These are phyloP conservation scores for Pythium apleroticum DNA, from an alignment of 352 stramenopile genomes.

Conservation along the genomic window DNA sequence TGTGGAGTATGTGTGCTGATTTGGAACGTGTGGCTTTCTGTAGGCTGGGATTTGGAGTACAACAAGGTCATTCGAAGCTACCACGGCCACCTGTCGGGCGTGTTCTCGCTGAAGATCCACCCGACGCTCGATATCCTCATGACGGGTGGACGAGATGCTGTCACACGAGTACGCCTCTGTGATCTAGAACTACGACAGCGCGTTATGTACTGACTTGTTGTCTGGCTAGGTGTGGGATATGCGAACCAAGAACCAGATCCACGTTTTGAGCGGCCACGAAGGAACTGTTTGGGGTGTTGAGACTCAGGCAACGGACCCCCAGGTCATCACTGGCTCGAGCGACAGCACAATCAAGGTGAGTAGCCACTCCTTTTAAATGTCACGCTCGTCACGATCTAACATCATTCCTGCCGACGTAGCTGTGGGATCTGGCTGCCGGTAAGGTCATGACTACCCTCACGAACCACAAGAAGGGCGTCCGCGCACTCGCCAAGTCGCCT, in stretches of 20 bases:
- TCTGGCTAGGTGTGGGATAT: conserved; percentile 96
- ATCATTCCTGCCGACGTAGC: conserved; percentile 26
- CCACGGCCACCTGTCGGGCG: conserved; percentile 98
- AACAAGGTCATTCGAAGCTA: conserved; percentile 99
- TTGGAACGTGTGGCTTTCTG: not conserved
- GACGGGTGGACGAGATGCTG: conserved; percentile 93
- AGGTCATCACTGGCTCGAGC: conserved; percentile 91
- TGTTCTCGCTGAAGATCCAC: conserved; percentile 97
- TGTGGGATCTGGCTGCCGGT: conserved; percentile 98
- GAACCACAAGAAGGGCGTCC: conserved; percentile 99
- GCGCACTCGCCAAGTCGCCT: conserved; percentile 89
- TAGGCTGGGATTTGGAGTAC: conserved; percentile 98
- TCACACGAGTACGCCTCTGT: conserved; percentile 58
- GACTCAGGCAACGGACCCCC: conserved; percentile 96
- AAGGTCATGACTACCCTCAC: conserved; percentile 98
- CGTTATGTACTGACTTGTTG: not conserved
- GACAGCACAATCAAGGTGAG: conserved; percentile 94
- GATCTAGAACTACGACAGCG: not conserved
- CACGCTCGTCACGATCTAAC: too few species aligned
- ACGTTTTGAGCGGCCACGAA: conserved; percentile 96
- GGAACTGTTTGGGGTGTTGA: conserved; percentile 95
- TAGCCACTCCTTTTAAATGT: too few species aligned
- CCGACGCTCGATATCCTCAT: conserved; percentile 98
- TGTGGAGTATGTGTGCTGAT: not conserved
- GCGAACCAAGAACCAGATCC: conserved; percentile 97